Evolutionary conservation across 768 basidiomycete species (phyloP), one percentile per base, ranked within the genome.

Genomic region (Pisolithus albus): DNA sequence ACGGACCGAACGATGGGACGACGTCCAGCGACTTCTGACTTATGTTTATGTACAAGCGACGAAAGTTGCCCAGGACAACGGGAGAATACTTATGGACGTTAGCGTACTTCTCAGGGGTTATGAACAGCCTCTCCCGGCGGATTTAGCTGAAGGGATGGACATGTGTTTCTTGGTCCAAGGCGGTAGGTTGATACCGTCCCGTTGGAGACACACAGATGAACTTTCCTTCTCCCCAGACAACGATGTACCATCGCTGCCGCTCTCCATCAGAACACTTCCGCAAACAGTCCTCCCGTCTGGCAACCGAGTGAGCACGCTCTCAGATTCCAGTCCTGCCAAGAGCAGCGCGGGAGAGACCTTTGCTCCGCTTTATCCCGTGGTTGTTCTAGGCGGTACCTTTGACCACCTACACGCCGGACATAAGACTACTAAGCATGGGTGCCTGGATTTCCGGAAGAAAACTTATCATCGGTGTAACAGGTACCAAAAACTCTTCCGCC

Each of bases 401-500:
- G 96, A 99, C 69, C 96, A 98, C 66, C 80, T 99, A 15, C 96
- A 99, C 64, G 82, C 92, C 4, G 96, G 95, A 0, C 96, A 99
- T 72, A 96, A 96, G 70, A 94, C 80, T 99, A 26, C 79, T 99
- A 10, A 89, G 91, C 61, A 92, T 96, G 83, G 86, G 82, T 11
- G 83, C 89, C 1, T 92, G 86, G 78, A 83, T 98, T 51, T 76
- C 93, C 0, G 64, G 70, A 41, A 66, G 76, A 55, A 93, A 92
- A 66, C 70, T 98, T 61, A 90, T 98, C 54, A 83, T 97, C 56
- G 96, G 96, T 5, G 73, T 98, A 37, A 89, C 91, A 49, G 86
- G 90, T 87, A 52, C 60, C 37, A 76, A 59, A n/a, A 39, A 48
- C 39, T 26, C 52, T 18, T 55, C 32, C 48, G 46, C 49, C 40